A percentile compares a stretch with the other conserved stretches of the same genome.
phyloP scores from a whole-genome alignment of 2,329 filamentous ascomycete genomes.

The Fusarium heterosporum region DNA sequence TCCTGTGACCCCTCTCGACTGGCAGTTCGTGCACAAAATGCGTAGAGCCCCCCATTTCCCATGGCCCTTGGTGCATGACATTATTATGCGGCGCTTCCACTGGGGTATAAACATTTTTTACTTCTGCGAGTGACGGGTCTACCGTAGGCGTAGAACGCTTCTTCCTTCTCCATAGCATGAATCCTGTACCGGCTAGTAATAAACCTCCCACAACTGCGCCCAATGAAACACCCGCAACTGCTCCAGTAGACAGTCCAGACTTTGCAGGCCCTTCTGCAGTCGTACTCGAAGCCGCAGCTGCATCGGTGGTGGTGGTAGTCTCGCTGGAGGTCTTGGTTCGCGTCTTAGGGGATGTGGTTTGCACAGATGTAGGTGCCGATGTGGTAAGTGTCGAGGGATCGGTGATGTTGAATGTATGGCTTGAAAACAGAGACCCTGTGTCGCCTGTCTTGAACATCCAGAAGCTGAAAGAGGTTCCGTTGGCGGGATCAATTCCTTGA shows the following conservation, averaged over 20 bases:
- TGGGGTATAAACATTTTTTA: background rate
- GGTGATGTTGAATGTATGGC: conserved; percentile 17
- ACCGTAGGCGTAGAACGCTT: background rate
- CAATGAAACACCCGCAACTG: background rate
- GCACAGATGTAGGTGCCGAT: background rate
- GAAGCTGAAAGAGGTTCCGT: conserved; percentile 9
- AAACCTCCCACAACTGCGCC: background rate
- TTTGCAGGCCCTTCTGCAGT: background rate
- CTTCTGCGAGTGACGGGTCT: background rate
- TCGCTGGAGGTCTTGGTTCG: background rate
- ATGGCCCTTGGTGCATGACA: background rate
- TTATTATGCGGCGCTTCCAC: background rate
- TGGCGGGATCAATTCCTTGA: conserved; percentile 6
- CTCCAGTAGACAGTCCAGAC: background rate
- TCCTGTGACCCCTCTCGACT: background rate
- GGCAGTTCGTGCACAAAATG: conserved; percentile 5
- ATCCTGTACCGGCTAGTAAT: background rate
- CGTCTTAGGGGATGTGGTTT: background rate
- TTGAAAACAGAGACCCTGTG: background rate
- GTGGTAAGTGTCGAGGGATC: background rate
- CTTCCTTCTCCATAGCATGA: conserved; percentile 8
- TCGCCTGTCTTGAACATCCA: conserved; percentile 10
- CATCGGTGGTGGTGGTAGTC: background rate
- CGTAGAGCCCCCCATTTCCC: conserved; percentile 6
- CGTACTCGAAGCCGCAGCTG: background rate